Percentiles rank a stretch among this genome's conserved stretches.
Evolutionary conservation across 345 rosid genomes (phyloP).

Genomic region (Garcia nutans): DNA sequence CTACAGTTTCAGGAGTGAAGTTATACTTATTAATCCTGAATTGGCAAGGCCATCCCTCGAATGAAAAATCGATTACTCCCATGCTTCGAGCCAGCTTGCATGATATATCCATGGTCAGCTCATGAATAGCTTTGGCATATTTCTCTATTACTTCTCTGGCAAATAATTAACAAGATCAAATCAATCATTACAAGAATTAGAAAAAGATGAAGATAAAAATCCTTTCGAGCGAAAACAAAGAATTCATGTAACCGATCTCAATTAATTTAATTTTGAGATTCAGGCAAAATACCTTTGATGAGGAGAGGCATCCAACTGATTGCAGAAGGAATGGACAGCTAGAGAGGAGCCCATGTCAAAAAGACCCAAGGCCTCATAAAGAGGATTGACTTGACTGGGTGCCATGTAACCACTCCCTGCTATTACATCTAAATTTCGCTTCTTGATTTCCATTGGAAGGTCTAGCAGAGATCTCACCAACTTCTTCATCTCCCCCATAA

Average conservation of each 20-base stretch:
- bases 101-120: constrained; percentile 48
- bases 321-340: constrained; percentile 60
- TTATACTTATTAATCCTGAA: constrained; percentile 80
- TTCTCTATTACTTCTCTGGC: constrained; percentile 53
- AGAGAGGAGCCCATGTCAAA: constrained; percentile 61
- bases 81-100: constrained; percentile 55
- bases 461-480: constrained; percentile 62
- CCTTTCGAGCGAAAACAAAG: no score
- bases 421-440: constrained; percentile 53
- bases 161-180: not conserved
- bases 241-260: no score
- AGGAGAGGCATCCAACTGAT: constrained; percentile 61
- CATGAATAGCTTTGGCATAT: constrained; percentile 60
- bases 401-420: constrained; percentile 75
- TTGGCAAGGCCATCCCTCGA: constrained; percentile 72
- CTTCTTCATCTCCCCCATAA: constrained; percentile 64
- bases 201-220: no score
- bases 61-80: constrained; percentile 36
- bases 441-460: constrained; percentile 63
- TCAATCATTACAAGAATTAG: not conserved
- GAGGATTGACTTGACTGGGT: constrained; percentile 56
- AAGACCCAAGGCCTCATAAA: constrained; percentile 79
- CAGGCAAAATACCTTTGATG: constrained; percentile 51
- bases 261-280: no score
- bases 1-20: constrained; percentile 63